Percentiles rank a stretch among this genome's conserved stretches.
Conservation (phyloP, 2,329 filamentous ascomycete species). For the Fusarium torreyae region DNA sequence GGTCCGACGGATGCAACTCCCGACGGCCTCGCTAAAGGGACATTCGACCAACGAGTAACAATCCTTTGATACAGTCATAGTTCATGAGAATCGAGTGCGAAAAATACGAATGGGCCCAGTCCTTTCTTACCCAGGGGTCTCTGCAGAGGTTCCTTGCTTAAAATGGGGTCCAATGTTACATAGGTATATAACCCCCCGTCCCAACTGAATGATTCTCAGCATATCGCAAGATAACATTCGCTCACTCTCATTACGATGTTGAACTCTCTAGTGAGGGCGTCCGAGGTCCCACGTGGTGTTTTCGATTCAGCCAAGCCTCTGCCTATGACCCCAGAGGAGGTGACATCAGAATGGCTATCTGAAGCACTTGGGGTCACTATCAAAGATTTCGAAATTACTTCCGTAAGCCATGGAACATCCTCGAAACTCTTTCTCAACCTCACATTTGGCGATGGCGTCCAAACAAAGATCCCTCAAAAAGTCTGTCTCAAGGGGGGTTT, state of each 20-base stretch:
- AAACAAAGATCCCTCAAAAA: neutral
- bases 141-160: too few species aligned
- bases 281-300: neutral
- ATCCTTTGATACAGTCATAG: neutral
- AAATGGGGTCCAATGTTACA: neutral
- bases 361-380: slow-evolving; percentile 1
- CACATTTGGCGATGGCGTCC: neutral
- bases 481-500: neutral
- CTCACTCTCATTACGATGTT: neutral
- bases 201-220: too few species aligned
- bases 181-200: slow-evolving; percentile 6
- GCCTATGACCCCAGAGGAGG: neutral
- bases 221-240: neutral
- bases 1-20: neutral
- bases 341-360: slow-evolving; percentile 8
- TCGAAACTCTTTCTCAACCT: slow-evolving; percentile 9
- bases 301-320: neutral
- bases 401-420: slow-evolving; percentile 6
- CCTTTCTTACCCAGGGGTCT: neutral
- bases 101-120: too few species aligned
- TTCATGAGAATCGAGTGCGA: too few species aligned
- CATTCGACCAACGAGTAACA: neutral
- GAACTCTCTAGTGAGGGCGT: slow-evolving; percentile 3
- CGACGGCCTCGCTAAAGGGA: neutral
- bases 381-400: neutral